Base-by-base conservation (phyloP, 2,329 filamentous ascomycete genomes). In the Thielaviopsis cerberus region DNA sequence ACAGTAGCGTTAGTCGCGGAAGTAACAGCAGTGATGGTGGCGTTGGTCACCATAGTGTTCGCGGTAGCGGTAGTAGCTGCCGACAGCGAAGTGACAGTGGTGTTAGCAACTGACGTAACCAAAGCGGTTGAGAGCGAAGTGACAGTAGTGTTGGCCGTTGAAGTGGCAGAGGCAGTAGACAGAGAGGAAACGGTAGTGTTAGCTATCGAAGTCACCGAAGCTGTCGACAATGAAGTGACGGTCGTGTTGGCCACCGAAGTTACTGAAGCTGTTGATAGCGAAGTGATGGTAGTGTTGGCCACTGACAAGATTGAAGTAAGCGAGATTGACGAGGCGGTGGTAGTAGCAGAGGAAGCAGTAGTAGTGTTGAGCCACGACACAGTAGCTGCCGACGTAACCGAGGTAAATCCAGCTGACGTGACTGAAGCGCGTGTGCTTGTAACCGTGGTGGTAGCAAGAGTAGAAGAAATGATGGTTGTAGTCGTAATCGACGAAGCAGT, bases 251-350 rank as follows among this genome's bases (percentile, higher is more conserved):
- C 5, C 5, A 30, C 5, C 15, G 51, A 54, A 20, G 52, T 45
- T 1, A 8, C 55, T 2, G 55, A 57, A 20, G 62, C 61, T 10
- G 60, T 59, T 24, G 56, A 22, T 24, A 54, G 54, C 27, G 55
- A 24, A 23, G 57, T 54, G 25, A 25, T 51, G 25, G 55, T 52
- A n/a, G 51, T 26, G 3, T 4, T 55, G 37, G 54, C 56, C 13
- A 50, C 27, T 15, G 60, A 51, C 11, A 57, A 55, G 34, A 51
- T 26, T 24, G 57, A 1, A 15, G 26, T 13, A n/a, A n/a, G n/a
- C n/a, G n/a, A n/a, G n/a, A 59, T 55, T 24, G 62, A 57, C 20
- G 58, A 52, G 41, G 57, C 61, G 13, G 62, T 63, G n/a, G 60
- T 53, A 11, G 58, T 55, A 13, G 45, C 57, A 23, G 62, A 59